Conservation (phyloP, 1,284 basidiomycete species). For the Ustilago trichophora region DNA sequence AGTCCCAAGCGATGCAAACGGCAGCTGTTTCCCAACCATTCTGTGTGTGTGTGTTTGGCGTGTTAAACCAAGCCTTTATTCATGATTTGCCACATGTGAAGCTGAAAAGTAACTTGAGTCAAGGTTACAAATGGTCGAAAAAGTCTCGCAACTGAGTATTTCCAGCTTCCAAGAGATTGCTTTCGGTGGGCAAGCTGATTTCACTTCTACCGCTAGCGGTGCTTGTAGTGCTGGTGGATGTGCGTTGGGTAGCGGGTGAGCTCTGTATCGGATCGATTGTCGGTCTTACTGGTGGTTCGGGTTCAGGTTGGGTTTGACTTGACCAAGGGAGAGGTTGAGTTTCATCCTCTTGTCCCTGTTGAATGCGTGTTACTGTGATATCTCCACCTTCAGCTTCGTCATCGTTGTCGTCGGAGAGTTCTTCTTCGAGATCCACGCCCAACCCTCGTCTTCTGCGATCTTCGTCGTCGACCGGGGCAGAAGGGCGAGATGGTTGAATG, state of each 20-base stretch:
- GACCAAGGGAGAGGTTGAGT: conserved; percentile 33
- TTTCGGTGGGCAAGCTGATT: conserved; percentile 16
- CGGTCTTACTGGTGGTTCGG: neutral
- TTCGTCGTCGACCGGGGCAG: too few species aligned
- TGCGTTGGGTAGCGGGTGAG: too few species aligned
- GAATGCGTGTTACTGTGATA: too few species aligned
- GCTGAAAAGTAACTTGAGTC: too few species aligned
- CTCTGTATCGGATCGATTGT: too few species aligned
- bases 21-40: too few species aligned
- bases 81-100: too few species aligned
- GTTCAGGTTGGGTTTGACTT: neutral
- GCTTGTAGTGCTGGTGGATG: neutral
- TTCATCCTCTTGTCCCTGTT: conserved; percentile 15
- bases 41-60: too few species aligned
- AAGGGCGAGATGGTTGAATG: neutral
- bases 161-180: conserved; percentile 1
- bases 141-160: conserved; percentile 16
- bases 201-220: conserved; percentile 1
- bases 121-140: conserved; percentile 15
- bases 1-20: too few species aligned
- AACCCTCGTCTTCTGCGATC: conserved; percentile 1
- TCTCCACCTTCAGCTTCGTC: too few species aligned
- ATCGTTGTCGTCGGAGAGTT: conserved; percentile 27
- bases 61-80: too few species aligned
- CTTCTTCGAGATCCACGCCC: conserved; percentile 18